A percentile compares a stretch with the other conserved stretches of the same genome.
These are phyloP conservation scores for Plasmopara viticola DNA, from an alignment of 352 stramenopile genomes.

Conservation along the genomic window DNA sequence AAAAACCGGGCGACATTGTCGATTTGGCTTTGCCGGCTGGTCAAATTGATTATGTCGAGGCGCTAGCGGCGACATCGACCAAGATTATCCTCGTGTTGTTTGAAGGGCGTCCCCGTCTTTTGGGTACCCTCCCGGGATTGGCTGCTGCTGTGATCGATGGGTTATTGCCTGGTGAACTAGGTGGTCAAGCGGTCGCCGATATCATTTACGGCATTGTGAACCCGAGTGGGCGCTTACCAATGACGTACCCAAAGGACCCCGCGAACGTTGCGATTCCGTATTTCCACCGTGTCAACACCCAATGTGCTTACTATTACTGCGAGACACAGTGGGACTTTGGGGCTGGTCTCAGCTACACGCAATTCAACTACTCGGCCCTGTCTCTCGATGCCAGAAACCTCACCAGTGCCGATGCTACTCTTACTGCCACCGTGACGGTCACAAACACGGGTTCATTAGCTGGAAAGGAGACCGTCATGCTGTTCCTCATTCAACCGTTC, in stretches of 20 bases:
- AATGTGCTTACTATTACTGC: constrained; percentile 41
- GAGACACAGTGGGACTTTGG: constrained; percentile 61
- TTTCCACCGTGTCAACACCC: constrained; percentile 49
- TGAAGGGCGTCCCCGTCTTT: constrained; percentile 62
- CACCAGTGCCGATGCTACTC: constrained; percentile 13
- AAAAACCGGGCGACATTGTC: constrained; percentile 81
- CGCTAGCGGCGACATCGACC: constrained; percentile 45
- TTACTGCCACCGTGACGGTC: constrained; percentile 42
- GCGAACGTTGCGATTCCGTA: constrained; percentile 58
- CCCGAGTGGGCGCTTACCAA: constrained; percentile 66
- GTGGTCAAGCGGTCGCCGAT: constrained; percentile 76
- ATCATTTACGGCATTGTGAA: constrained; percentile 73
- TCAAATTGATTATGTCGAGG: constrained; percentile 66
- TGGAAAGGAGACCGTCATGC: constrained; percentile 65
- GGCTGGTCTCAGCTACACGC: constrained; percentile 57
- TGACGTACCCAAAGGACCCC: constrained; percentile 70
- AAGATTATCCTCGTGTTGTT: constrained; percentile 79
- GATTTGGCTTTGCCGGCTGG: constrained; percentile 52
- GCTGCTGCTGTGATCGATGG: constrained; percentile 72
- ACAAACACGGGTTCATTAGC: constrained; percentile 47
- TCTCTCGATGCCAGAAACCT: constrained; percentile 31
- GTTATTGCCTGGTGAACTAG: constrained; percentile 60
- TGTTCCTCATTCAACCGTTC: constrained; percentile 67
- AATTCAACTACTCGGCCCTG: constrained; percentile 45
- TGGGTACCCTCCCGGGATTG: constrained; percentile 36